Evolutionary conservation across 352 stramenopile genomes (phyloP).

Genomic region (Phytophthora colocasiae): DNA sequence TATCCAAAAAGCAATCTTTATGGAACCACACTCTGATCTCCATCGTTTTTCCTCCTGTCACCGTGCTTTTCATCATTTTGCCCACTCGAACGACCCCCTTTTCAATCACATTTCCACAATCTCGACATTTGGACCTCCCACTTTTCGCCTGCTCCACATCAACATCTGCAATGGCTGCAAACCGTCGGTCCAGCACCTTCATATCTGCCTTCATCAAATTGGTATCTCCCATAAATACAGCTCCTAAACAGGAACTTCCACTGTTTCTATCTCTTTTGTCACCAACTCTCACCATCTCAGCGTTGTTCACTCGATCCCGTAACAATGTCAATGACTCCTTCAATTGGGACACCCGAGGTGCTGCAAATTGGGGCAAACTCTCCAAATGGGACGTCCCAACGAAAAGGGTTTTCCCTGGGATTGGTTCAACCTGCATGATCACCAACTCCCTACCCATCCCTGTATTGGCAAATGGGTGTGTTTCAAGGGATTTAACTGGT

Average conservation of each 20-base stretch:
- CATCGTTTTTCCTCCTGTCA: conserved; percentile 49
- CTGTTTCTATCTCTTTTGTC: conserved; percentile 6
- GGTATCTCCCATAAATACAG: conserved; percentile 81
- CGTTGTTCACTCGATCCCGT: conserved; percentile 47
- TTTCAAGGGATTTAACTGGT: conserved; percentile 63
- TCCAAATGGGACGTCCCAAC: conserved; percentile 78
- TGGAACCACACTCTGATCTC: conserved; percentile 76
- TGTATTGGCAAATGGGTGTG: conserved; percentile 73
- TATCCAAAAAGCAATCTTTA: conserved; percentile 52
- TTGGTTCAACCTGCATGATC: conserved; percentile 57
- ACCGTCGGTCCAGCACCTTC: conserved; percentile 56
- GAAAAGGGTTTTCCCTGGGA: conserved; percentile 53
- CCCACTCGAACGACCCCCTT: conserved; percentile 62
- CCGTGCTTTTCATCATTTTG: conserved; percentile 51
- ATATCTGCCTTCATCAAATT: conserved; percentile 72
- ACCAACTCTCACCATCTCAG: conserved; percentile 7
- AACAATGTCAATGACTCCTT: conserved; percentile 61
- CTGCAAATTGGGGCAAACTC: conserved; percentile 66
- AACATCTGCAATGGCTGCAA: conserved; percentile 44
- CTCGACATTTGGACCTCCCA: conserved; percentile 61
- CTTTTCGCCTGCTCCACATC: conserved; percentile 64
- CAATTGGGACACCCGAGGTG: conserved; percentile 57
- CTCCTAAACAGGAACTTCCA: conserved; percentile 50
- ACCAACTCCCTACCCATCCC: conserved; percentile 82
- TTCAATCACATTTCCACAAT: conserved; percentile 52